Percentiles rank a stretch among this genome's conserved stretches.
These are phyloP conservation scores for Hydnomerulius pinastri DNA, from an alignment of 768 basidiomycete species.

Conservation along the genomic window DNA sequence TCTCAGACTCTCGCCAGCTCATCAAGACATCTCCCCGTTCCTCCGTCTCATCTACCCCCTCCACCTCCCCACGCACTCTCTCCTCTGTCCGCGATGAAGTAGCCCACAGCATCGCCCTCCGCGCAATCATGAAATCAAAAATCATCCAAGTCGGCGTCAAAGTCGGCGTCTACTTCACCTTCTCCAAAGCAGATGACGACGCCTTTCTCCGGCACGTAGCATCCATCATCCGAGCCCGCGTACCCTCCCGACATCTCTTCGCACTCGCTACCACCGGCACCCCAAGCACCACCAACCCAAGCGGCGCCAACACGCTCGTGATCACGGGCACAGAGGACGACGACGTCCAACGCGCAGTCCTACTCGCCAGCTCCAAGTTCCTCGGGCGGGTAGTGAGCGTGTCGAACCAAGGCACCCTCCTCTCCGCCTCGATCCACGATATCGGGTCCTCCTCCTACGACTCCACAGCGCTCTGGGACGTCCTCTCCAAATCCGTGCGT, in stretches of 20 bases:
- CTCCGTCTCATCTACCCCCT: background rate
- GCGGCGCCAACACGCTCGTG: conserved; percentile 51
- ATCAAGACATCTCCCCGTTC: conserved; percentile 10
- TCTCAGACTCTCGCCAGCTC: background rate
- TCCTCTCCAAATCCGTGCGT: conserved; percentile 62
- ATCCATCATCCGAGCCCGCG: conserved; percentile 41
- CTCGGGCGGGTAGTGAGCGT: conserved; percentile 55
- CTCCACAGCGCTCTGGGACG: conserved; percentile 67
- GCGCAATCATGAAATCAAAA: conserved; percentile 51
- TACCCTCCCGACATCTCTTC: conserved; percentile 51
- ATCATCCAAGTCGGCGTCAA: conserved; percentile 53
- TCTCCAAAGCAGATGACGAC: conserved; percentile 58
- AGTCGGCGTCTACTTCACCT: conserved; percentile 60
- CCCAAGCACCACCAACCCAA: conserved; percentile 26
- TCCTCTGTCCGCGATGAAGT: conserved; percentile 63
- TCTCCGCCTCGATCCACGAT: conserved; percentile 53
- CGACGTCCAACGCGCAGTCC: conserved; percentile 64
- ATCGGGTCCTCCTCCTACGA: conserved; percentile 60
- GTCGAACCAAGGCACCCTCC: conserved; percentile 33
- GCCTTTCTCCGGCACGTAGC: conserved; percentile 60
- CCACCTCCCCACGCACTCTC: conserved; percentile 45
- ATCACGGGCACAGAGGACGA: conserved; percentile 57
- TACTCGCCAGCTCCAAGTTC: conserved; percentile 69
- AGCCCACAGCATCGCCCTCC: conserved; percentile 55
- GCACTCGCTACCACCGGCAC: conserved; percentile 53